Evolutionary conservation across 2,329 filamentous ascomycete species (phyloP).

Genomic region (Epichloe gansuensis): DNA sequence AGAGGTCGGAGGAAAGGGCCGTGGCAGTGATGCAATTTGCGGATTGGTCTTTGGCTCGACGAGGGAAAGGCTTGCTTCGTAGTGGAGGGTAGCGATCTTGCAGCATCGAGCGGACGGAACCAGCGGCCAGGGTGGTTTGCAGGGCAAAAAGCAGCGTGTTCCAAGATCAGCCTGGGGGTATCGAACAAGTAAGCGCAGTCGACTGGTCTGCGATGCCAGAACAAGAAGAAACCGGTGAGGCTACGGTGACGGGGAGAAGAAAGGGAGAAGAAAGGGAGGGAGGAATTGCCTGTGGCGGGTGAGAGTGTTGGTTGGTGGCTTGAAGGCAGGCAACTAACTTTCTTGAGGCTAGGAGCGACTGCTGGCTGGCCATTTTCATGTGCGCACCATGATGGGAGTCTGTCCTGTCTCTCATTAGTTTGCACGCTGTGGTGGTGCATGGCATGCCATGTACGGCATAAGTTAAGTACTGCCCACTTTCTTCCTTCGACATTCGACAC

Average conservation of each 20-base stretch:
- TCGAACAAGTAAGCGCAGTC: not conserved
- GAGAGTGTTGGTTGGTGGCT: not conserved
- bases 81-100: not conserved
- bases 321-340: not conserved
- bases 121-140: not conserved
- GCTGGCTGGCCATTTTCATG: too few relatives aligned
- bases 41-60: not conserved
- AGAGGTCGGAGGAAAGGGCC: not conserved
- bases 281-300: not conserved
- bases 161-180: not conserved
- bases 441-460: too few relatives aligned
- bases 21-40: constrained; percentile 1
- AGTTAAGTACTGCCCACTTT: too few relatives aligned
- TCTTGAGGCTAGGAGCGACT: not conserved
- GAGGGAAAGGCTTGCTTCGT: not conserved
- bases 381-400: too few relatives aligned
- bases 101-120: not conserved
- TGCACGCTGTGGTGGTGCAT: too few relatives aligned
- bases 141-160: not conserved
- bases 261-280: not conserved
- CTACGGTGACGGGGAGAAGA: not conserved
- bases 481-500: too few relatives aligned
- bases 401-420: too few relatives aligned
- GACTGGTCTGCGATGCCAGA: not conserved
- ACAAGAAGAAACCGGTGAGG: not conserved